A percentile compares a stretch with the other conserved stretches of the same genome.
phyloP scores from a whole-genome alignment of 441 rosid genomes.

The Pelargonium myrrhifolium region DNA sequence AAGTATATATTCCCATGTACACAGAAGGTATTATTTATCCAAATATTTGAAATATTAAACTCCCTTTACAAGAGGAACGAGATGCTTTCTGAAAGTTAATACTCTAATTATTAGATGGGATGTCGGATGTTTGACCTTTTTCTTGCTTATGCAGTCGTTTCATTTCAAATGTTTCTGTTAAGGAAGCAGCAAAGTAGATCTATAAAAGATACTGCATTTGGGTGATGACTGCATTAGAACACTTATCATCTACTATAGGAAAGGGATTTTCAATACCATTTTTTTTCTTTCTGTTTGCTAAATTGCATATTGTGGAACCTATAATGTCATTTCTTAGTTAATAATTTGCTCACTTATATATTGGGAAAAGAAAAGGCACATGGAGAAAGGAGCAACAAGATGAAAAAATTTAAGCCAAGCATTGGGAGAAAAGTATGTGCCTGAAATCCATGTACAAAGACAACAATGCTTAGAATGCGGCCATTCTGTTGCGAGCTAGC shows the following conservation, averaged over 20 bases:
- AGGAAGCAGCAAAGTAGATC: neutral
- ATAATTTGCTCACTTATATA: neutral
- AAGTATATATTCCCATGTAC: neutral
- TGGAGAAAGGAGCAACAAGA: neutral
- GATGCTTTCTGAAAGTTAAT: neutral
- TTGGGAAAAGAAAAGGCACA: neutral
- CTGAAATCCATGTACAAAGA: conserved; percentile 98
- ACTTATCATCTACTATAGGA: neutral
- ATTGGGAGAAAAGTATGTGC: conserved; percentile 29
- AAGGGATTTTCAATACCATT: too few relatives aligned
- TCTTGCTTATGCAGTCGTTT: neutral
- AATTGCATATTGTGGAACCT: neutral
- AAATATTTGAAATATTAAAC: neutral
- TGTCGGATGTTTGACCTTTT: neutral
- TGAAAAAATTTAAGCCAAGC: neutral
- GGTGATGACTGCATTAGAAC: neutral
- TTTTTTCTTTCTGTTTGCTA: neutral
- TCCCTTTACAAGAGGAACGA: neutral
- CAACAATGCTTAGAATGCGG: conserved; percentile 56
- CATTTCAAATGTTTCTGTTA: neutral
- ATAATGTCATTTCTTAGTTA: neutral
- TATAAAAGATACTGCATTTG: neutral
- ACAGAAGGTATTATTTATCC: neutral
- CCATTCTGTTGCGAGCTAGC: conserved; percentile 27
- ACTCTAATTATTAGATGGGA: neutral